Conservation (phyloP, 2,329 filamentous ascomycete species). For the Neonectria coccinea region DNA sequence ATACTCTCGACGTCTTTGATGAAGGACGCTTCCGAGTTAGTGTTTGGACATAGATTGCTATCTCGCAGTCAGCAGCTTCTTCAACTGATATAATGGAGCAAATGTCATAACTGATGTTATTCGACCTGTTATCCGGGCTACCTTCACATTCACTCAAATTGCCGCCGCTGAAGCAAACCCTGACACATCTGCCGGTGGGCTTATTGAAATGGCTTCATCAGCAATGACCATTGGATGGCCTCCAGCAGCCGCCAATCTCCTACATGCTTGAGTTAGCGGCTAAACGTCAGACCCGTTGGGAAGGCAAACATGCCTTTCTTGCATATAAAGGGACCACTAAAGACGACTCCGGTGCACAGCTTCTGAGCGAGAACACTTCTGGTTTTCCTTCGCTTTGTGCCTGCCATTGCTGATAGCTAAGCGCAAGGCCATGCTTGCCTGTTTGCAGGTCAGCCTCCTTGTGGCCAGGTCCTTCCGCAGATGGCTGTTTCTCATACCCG, state of each 20-base stretch:
- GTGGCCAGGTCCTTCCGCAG: neutral
- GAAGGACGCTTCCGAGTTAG: constrained; percentile 15
- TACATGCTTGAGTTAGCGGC: constrained; percentile 9
- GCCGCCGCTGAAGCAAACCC: constrained; percentile 31
- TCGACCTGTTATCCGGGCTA: constrained; percentile 29
- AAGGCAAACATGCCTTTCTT: constrained; percentile 21
- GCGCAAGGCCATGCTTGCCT: constrained; percentile 9
- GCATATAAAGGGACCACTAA: constrained; percentile 35
- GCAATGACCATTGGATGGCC: constrained; percentile 31
- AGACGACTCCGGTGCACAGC: constrained; percentile 30
- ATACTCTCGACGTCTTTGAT: constrained; percentile 33
- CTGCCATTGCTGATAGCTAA: constrained; percentile 21
- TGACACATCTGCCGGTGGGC: constrained; percentile 22
- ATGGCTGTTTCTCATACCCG: constrained; percentile 7
- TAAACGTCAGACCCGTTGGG: neutral
- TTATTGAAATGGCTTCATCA: constrained; percentile 27
- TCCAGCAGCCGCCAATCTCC: constrained; percentile 32
- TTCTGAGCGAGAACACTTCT: constrained; percentile 28
- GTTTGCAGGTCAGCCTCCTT: neutral
- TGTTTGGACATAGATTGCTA: constrained; percentile 34
- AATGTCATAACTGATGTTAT: constrained; percentile 28
- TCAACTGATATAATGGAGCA: neutral
- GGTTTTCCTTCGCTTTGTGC: constrained; percentile 12
- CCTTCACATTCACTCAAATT: constrained; percentile 27
- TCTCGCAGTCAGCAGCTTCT: neutral